phyloP scores from a whole-genome alignment of 2,329 filamentous ascomycete genomes.

The Coleophoma eucalyptorum region DNA sequence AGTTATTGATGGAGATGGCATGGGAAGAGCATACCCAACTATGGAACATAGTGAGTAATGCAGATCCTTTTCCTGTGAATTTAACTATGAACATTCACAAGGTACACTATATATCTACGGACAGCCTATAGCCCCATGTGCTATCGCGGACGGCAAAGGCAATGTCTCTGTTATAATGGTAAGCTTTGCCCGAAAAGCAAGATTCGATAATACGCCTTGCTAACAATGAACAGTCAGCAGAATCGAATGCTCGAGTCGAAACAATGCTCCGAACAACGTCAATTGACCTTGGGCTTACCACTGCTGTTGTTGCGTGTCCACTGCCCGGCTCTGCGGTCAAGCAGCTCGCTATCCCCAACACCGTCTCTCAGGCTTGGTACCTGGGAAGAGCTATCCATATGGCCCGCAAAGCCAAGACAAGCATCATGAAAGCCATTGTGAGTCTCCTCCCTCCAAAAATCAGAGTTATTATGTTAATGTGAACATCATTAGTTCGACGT shows the following conservation, averaged over 20 bases:
- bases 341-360: conserved; percentile 28
- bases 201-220: background rate
- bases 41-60: conserved; percentile 23
- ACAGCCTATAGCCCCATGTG: conserved; percentile 30
- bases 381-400: conserved; percentile 27
- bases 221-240: conserved; percentile 22
- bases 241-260: conserved; percentile 31
- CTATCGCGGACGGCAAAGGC: conserved; percentile 32
- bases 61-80: too few relatives aligned
- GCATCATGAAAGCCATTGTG: conserved; percentile 22
- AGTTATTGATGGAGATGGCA: conserved; percentile 36
- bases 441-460: background rate
- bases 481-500: conserved; percentile 7
- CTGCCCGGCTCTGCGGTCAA: conserved; percentile 30
- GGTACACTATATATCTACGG: conserved; percentile 35
- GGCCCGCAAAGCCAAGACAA: conserved; percentile 25
- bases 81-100: too few relatives aligned
- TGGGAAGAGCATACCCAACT: conserved; percentile 39
- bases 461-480: background rate
- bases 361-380: conserved; percentile 31
- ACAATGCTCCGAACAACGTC: conserved; percentile 31
- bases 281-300: conserved; percentile 34
- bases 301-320: conserved; percentile 31
- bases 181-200: conserved; percentile 3
- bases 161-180: conserved; percentile 31